phyloP scores from a whole-genome alignment of 2,329 filamentous ascomycete genomes.

The Hypocreales sp. region DNA sequence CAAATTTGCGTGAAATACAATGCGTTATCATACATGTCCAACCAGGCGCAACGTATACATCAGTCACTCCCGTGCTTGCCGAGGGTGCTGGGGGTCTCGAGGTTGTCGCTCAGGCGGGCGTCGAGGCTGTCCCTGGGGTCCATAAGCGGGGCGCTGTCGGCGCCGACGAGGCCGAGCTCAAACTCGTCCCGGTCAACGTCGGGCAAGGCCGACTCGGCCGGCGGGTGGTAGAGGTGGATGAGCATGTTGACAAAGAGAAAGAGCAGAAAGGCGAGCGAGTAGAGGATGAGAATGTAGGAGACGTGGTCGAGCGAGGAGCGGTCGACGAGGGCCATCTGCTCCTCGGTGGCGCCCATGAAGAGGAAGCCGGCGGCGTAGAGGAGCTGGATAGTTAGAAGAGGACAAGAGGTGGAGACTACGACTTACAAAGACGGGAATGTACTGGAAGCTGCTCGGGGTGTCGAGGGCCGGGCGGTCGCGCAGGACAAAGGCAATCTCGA shows the following conservation, averaged over 20 bases:
- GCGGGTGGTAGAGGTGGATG: conserved; percentile 64
- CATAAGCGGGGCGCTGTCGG: too few species aligned
- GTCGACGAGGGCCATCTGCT: conserved; percentile 74
- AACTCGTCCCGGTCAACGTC: too few species aligned
- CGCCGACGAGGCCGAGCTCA: too few species aligned
- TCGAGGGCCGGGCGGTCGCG: conserved; percentile 50
- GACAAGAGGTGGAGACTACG: too few species aligned
- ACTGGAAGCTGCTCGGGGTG: conserved; percentile 48
- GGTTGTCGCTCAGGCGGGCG: too few species aligned
- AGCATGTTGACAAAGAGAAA: conserved; percentile 89
- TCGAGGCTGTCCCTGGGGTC: too few species aligned
- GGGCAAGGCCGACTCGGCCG: too few species aligned
- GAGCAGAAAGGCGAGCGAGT: conserved; percentile 74
- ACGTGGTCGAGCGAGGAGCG: conserved; percentile 71
- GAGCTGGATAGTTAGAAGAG: conserved; percentile 34
- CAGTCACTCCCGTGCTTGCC: too few species aligned
- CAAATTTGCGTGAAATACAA: too few species aligned
- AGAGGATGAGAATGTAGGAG: conserved; percentile 82
- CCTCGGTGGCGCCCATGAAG: conserved; percentile 95
- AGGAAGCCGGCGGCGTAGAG: conserved; percentile 87
- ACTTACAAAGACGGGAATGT: conserved; percentile 41
- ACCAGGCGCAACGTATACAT: too few species aligned
- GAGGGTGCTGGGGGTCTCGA: too few species aligned
- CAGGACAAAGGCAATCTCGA: conserved; percentile 83
- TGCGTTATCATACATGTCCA: too few species aligned